Conservation (phyloP, 2,329 filamentous ascomycete species). For the Mycosphaerella sp. region DNA sequence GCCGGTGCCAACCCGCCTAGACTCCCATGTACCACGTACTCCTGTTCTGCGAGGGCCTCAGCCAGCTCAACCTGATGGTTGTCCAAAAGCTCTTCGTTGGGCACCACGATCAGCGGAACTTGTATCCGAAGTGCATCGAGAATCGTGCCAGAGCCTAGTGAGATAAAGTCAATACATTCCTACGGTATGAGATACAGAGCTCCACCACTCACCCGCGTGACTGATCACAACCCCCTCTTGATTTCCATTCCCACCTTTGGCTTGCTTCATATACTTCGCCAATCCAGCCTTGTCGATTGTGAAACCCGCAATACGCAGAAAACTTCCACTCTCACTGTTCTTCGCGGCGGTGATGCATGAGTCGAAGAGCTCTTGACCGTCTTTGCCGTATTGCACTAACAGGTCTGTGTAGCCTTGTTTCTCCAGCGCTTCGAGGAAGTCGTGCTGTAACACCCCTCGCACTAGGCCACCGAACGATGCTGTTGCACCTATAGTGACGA, state of each 20-base stretch:
- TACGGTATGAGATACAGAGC: not conserved
- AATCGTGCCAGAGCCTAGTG: slow-evolving; percentile 77
- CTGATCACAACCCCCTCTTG: slow-evolving; percentile 70
- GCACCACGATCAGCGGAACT: slow-evolving; percentile 78
- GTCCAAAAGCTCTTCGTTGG: slow-evolving; percentile 73
- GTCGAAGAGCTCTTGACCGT: slow-evolving; percentile 52
- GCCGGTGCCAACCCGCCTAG: slow-evolving; percentile 50
- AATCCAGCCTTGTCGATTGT: slow-evolving; percentile 59
- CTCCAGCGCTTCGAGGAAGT: slow-evolving; percentile 57
- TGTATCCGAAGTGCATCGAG: slow-evolving; percentile 70
- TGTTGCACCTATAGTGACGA: slow-evolving; percentile 90
- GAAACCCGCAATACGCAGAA: slow-evolving; percentile 54
- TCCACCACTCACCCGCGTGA: slow-evolving; percentile 64
- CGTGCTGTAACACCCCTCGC: slow-evolving; percentile 53
- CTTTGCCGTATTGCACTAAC: slow-evolving; percentile 72
- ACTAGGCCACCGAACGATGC: slow-evolving; percentile 73
- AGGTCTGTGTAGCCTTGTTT: slow-evolving; percentile 62
- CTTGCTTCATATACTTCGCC: slow-evolving; percentile 51
- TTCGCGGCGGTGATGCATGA: slow-evolving; percentile 27
- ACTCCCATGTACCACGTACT: slow-evolving; percentile 68
- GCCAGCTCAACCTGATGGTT: slow-evolving; percentile 91
- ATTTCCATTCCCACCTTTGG: slow-evolving; percentile 37
- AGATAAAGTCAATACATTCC: not conserved
- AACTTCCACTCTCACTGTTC: slow-evolving; percentile 14
- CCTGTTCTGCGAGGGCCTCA: slow-evolving; percentile 62